These are phyloP conservation scores for Beauveria scarabaeidicola DNA, from an alignment of 2,329 filamentous ascomycete species.

Conservation along the genomic window DNA sequence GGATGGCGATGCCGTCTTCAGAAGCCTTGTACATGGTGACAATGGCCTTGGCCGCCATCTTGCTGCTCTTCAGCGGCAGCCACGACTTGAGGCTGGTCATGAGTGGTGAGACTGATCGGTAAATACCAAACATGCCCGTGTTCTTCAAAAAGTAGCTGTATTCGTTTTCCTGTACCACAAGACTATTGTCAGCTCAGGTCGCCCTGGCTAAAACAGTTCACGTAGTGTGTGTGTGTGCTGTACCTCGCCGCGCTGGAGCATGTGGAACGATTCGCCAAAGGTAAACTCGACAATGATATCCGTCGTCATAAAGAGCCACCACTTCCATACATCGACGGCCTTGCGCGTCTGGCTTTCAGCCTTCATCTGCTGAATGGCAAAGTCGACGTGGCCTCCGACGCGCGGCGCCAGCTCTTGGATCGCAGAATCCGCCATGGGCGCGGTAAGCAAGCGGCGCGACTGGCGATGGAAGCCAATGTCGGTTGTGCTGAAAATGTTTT, in stretches of 20 bases:
- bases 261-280: conserved; percentile 19
- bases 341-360: conserved; percentile 13
- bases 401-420: conserved; percentile 3
- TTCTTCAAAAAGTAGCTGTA: conserved; percentile 5
- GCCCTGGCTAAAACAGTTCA: neutral
- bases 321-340: conserved; percentile 15
- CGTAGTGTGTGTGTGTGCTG: neutral
- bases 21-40: neutral
- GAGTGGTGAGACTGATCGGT: neutral
- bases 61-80: neutral
- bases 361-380: conserved; percentile 15
- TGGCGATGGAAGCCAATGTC: neutral
- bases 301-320: conserved; percentile 20
- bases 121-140: neutral
- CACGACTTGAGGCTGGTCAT: neutral
- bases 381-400: conserved; percentile 15
- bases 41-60: neutral
- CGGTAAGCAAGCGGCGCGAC: conserved; percentile 1
- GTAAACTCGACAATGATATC: conserved; percentile 20
- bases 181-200: neutral
- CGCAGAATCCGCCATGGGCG: conserved; percentile 1
- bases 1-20: neutral
- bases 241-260: conserved; percentile 5
- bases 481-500: conserved; percentile 5
- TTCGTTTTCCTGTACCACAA: neutral